These are phyloP conservation scores for Boletus coccyginus DNA, from an alignment of 768 basidiomycete species.

Conservation along the genomic window DNA sequence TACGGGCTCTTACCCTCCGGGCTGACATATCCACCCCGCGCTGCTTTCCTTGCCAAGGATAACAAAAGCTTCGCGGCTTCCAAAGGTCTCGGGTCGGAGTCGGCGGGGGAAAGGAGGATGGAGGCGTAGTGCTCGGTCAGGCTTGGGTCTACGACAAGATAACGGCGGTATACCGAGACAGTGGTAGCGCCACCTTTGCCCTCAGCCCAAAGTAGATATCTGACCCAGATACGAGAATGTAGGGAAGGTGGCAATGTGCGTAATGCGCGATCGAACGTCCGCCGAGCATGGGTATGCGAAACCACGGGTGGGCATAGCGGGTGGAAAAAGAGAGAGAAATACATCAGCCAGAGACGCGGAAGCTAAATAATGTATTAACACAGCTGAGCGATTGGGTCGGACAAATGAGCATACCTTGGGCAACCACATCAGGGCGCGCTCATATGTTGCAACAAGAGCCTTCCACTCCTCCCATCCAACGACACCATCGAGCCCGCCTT, in stretches of 20 bases:
- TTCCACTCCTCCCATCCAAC: slow-evolving; percentile 99
- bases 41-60: slow-evolving; percentile 78
- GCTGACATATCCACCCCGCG: slow-evolving; percentile 77
- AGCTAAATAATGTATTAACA: slow-evolving; percentile 48
- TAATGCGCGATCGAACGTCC: slow-evolving; percentile 91
- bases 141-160: slow-evolving; percentile 77
- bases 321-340: slow-evolving; percentile 86
- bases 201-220: slow-evolving; percentile 93
- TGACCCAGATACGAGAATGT: slow-evolving; percentile 88
- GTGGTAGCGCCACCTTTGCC: slow-evolving; percentile 72
- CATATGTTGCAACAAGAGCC: slow-evolving; percentile 80
- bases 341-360: slow-evolving; percentile 92
- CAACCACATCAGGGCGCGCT: slow-evolving; percentile 92
- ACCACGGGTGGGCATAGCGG: slow-evolving; percentile 82
- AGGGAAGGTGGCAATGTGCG: slow-evolving; percentile 92
- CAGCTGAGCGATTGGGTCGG: background rate
- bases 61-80: slow-evolving; percentile 93
- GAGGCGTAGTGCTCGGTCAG: slow-evolving; percentile 76
- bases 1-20: slow-evolving; percentile 95
- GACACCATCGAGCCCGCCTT: slow-evolving; percentile 78
- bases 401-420: slow-evolving; percentile 60
- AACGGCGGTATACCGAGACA: slow-evolving; percentile 83
- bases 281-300: slow-evolving; percentile 86
- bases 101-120: slow-evolving; percentile 58
- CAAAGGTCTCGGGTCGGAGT: slow-evolving; percentile 72